phyloP scores from a whole-genome alignment of 1,284 basidiomycete genomes.

The Ustilago tritici region DNA sequence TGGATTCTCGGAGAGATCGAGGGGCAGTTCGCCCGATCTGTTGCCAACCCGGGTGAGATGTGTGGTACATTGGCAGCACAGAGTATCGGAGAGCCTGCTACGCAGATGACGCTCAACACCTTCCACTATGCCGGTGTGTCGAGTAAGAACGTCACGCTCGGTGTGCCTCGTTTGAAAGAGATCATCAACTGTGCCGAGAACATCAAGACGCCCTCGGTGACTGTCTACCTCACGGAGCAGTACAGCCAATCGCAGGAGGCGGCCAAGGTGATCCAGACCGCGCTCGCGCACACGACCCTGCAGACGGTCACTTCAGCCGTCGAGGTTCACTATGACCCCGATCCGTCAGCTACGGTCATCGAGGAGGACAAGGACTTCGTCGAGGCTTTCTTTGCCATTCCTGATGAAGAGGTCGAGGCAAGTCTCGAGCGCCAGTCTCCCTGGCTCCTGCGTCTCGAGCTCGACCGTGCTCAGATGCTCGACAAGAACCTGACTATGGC shows the following conservation, averaged over 20 bases:
- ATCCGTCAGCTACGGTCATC: slow-evolving; percentile 90
- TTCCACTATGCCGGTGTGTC: slow-evolving; percentile 99
- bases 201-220: slow-evolving; percentile 96
- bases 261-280: slow-evolving; percentile 90
- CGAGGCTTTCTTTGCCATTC: slow-evolving; percentile 99
- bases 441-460: slow-evolving; percentile 95
- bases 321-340: slow-evolving; percentile 98
- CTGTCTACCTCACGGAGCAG: slow-evolving; percentile 77
- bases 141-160: slow-evolving; percentile 98
- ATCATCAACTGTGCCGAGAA: slow-evolving; percentile 99
- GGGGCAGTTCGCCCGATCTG: slow-evolving; percentile 77
- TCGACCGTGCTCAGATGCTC: slow-evolving; percentile 97
- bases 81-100: slow-evolving; percentile 98
- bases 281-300: slow-evolving; percentile 92
- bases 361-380: slow-evolving; percentile 97
- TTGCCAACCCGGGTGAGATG: slow-evolving; percentile 97
- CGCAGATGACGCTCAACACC: slow-evolving; percentile 99
- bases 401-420: slow-evolving; percentile 93
- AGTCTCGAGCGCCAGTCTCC: slow-evolving; percentile 93
- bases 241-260: slow-evolving; percentile 71
- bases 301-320: slow-evolving; percentile 94
- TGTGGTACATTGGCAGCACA: slow-evolving; percentile 97
- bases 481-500: slow-evolving; percentile 96
- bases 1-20: slow-evolving; percentile 98
- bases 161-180: slow-evolving; percentile 97